Base-by-base conservation (phyloP, 768 basidiomycete genomes). In the Tremella mesenterica region DNA sequence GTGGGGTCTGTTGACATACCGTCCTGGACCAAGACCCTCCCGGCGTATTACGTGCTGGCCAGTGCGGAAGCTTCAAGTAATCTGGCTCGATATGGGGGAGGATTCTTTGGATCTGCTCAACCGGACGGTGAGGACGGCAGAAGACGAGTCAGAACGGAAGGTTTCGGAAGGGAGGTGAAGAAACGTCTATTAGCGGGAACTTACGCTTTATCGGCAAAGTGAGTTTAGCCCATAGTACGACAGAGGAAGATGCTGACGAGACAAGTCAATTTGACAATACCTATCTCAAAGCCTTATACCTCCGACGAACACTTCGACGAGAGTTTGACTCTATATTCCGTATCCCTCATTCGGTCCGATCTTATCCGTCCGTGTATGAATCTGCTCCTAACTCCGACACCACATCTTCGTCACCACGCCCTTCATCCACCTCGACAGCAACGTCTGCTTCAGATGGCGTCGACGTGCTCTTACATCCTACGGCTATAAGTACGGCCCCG, bases 21-120 rank as follows among this genome's bases (percentile, higher is more conserved):
- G 0, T 73, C 76, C 2, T 81, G 81, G 0, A 72, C 69, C 1
- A 85, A 85, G 64, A 87, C 88, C 0, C 77, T 97, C 4, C 88
- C 89, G 51, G 86, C 90, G 12, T 97, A 97, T 76, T 97, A 96
- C 65, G 87, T 95, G n/a, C 79, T 97, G 14, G 86, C 93, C 1
- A 86, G 84, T 55, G 91, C 93, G 0, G 93, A 96, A 68, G 92
- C 92, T 0, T 85, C 86, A 56, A 91, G 88, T 53, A 95, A 92
- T 65, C 76, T 97, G 52, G 88, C 87, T 3, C 77, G 90, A 34
- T 97, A 85, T 65, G 89, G 92, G 44, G 92, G 92, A 0, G 79
- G 91, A 1, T 1, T 76, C 79, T 18, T 20, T 2, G 56, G 6
- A 25, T 51, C 30, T 30, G 53, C 28, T 36, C 13, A 9, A 4